Percentiles rank a stretch among this genome's conserved stretches.
These are phyloP conservation scores for Pythium aquatile DNA, from an alignment of 352 stramenopile species.

Conservation along the genomic window DNA sequence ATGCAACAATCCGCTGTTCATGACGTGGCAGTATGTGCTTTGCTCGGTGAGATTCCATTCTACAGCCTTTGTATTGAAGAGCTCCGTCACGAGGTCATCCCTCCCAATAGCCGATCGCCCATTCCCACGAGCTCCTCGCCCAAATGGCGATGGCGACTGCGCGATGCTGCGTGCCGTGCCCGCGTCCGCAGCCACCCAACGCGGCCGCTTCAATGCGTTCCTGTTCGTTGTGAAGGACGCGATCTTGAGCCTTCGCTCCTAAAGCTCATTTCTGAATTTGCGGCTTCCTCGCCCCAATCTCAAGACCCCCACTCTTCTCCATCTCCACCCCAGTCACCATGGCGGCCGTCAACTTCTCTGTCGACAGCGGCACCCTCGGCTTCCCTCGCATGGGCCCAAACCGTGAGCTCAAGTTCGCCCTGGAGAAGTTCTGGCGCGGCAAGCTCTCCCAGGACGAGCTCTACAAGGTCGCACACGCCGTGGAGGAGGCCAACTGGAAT, in stretches of 20 bases:
- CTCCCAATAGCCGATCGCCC: conserved; percentile 11
- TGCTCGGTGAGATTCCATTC: neutral
- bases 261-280: conserved; percentile 62
- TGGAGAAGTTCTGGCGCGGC: conserved; percentile 92
- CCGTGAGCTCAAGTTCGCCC: conserved; percentile 92
- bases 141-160: conserved; percentile 7
- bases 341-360: conserved; percentile 32
- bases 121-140: neutral
- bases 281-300: conserved; percentile 25
- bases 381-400: conserved; percentile 92
- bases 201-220: neutral
- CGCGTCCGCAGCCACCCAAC: conserved; percentile 13
- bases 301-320: conserved; percentile 25
- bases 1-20: no score
- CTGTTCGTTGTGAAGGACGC: neutral
- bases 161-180: conserved; percentile 4
- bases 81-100: conserved; percentile 9
- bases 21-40: neutral
- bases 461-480: conserved; percentile 57
- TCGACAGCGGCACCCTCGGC: conserved; percentile 82
- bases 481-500: conserved; percentile 87
- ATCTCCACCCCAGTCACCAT: conserved; percentile 25
- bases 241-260: neutral
- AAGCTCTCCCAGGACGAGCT: conserved; percentile 83
- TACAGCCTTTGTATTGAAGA: neutral